Conservation (phyloP, 2,329 filamentous ascomycete genomes). For the Neofusicoccum kwambonambiense region DNA sequence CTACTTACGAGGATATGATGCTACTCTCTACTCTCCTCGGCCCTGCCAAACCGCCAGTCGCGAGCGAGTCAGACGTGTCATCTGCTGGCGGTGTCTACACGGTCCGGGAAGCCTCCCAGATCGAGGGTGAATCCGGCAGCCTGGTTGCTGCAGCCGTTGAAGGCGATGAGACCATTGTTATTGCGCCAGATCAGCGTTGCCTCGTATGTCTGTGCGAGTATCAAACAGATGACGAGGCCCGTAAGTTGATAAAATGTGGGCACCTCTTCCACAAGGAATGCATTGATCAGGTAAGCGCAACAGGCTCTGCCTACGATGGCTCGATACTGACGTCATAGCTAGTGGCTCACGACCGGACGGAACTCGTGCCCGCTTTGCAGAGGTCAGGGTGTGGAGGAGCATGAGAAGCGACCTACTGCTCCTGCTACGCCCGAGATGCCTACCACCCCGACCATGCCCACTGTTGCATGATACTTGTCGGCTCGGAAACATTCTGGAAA, state of each 20-base stretch:
- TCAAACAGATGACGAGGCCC: conserved; percentile 59
- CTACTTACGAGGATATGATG: conserved; percentile 72
- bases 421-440: conserved; percentile 8
- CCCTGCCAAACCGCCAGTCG: conserved; percentile 67
- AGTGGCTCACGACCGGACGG: conserved; percentile 68
- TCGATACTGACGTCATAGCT: conserved; percentile 16
- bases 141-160: conserved; percentile 50
- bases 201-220: conserved; percentile 67
- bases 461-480: neutral
- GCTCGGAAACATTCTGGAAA: neutral
- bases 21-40: conserved; percentile 65
- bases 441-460: neutral
- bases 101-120: conserved; percentile 42
- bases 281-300: conserved; percentile 63
- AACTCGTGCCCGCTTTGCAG: conserved; percentile 64
- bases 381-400: conserved; percentile 58
- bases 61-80: conserved; percentile 62
- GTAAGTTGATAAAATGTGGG: conserved; percentile 61
- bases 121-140: conserved; percentile 29
- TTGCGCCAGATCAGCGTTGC: conserved; percentile 53
- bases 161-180: conserved; percentile 28
- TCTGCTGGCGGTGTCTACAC: conserved; percentile 61
- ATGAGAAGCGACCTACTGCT: conserved; percentile 20
- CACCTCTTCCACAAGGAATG: conserved; percentile 68
- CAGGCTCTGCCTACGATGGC: neutral